phyloP scores from a whole-genome alignment of 495 filamentous ascomycete species.

The Geopyxis carbonaria region DNA sequence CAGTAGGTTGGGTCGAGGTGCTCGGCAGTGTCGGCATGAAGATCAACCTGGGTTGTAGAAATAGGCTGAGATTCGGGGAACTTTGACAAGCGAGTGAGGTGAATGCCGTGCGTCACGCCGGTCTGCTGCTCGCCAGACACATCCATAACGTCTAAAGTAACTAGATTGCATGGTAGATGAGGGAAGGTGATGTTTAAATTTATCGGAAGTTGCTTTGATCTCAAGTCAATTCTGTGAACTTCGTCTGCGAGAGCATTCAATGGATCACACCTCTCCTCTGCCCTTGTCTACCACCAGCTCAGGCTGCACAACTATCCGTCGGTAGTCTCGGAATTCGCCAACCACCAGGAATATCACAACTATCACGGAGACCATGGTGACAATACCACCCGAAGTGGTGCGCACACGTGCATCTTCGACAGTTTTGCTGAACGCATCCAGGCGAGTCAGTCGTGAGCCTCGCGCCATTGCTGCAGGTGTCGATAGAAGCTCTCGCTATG shows the following conservation, averaged over 20 bases:
- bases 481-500: constrained; percentile 1
- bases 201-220: constrained; percentile 80
- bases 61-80: constrained; percentile 59
- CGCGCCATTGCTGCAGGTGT: constrained; percentile 23
- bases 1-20: constrained; percentile 90
- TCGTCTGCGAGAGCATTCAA: not conserved
- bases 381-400: constrained; percentile 90
- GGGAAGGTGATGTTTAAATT: constrained; percentile 97
- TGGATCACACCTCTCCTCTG: constrained; percentile 46
- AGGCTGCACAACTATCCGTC: constrained; percentile 67
- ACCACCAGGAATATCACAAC: constrained; percentile 75
- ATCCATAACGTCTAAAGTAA: constrained; percentile 97
- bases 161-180: constrained; percentile 77
- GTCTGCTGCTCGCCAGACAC: constrained; percentile 91
- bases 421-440: constrained; percentile 97
- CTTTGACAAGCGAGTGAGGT: constrained; percentile 64
- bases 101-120: constrained; percentile 80
- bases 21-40: constrained; percentile 69
- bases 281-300: constrained; percentile 87
- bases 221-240: not conserved
- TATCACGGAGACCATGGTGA: constrained; percentile 77
- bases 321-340: constrained; percentile 92
- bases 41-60: constrained; percentile 63
- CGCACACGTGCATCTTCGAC: constrained; percentile 94
- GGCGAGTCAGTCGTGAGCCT: constrained; percentile 70